Base-by-base conservation (phyloP, 106 monocot genomes). In the Narthecium ossifragum region DNA sequence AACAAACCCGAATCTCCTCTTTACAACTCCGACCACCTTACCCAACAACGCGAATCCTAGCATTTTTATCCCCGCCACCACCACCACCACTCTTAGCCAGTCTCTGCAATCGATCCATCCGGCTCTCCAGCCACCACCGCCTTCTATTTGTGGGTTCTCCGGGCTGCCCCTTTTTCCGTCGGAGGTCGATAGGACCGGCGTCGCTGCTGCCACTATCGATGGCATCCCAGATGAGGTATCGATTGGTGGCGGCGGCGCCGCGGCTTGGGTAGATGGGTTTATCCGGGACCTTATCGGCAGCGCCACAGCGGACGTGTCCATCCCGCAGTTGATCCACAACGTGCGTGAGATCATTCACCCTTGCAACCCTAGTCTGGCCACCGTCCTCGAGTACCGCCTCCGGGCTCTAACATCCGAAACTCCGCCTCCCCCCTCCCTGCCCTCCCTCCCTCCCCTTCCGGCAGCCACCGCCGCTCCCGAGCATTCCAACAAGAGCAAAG, bases 261-360 rank as follows among this genome's bases (percentile, higher is more conserved):
- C 76, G 22, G 83, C 83, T 2, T 92, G 87, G 80, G 67, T 88
- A 12, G 88, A 93, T 24, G 82, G 74, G n/a, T 73, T 93, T 37
- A 93, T 93, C 33, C 62, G 85, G 2, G 93, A 93, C 65, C 64
- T 93, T 8, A 75, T 93, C 68, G 69, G 15, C 59, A 88, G 63
- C 62, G 69, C 76, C 21, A 53, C 85, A 17, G 51, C 77, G 2
- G 80, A 81, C 6, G 73, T 83, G 1, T 86, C 90, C 10, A 62
- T 90, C 23, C 73, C 75, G 1, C 96, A 96, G 57, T 78, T 96
- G 48, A 90, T 90, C 55, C 64, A 84, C 49, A 90, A 80, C 56
- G 89, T 90, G 22, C 74, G 90, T 1, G 90, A 96, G 60, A 73
- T 96, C 71, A 81, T 96, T 57, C 76, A 73, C 14, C 96, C 96